A percentile compares a stretch with the other conserved stretches of the same genome.
Evolutionary conservation across 352 stramenopile genomes (phyloP).

Genomic region (Phytophthora podocarpi): DNA sequence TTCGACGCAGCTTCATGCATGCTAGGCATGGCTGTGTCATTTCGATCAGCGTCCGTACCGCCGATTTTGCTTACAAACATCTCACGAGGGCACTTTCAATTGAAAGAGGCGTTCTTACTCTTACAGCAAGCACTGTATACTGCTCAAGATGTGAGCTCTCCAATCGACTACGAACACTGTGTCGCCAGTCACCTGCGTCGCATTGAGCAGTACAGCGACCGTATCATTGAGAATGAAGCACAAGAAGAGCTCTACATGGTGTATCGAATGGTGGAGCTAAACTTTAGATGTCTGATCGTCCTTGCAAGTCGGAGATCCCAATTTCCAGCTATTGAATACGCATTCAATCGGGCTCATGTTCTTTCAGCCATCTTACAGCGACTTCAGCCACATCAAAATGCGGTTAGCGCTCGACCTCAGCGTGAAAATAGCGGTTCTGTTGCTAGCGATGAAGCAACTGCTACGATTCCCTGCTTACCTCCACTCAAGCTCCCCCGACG

Average conservation of each 20-base stretch:
- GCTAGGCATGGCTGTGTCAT: slow-evolving; percentile 12
- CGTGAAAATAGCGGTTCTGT: not conserved
- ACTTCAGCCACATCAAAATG: slow-evolving; percentile 9
- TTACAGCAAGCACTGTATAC: slow-evolving; percentile 40
- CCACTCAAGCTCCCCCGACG: slow-evolving; percentile 21
- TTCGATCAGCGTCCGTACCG: slow-evolving; percentile 11
- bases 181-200: slow-evolving; percentile 37
- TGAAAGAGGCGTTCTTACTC: slow-evolving; percentile 33
- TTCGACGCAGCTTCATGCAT: slow-evolving; percentile 9
- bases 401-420: not conserved
- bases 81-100: slow-evolving; percentile 11
- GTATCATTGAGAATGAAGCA: slow-evolving; percentile 19
- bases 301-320: slow-evolving; percentile 38
- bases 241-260: slow-evolving; percentile 27
- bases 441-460: not conserved
- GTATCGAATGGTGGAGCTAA: slow-evolving; percentile 31
- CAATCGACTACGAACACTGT: slow-evolving; percentile 34
- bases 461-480: slow-evolving; percentile 5
- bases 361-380: slow-evolving; percentile 28
- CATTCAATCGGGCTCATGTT: slow-evolving; percentile 27
- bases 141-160: slow-evolving; percentile 14
- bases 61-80: slow-evolving; percentile 18
- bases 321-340: slow-evolving; percentile 33
- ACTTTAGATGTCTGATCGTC: slow-evolving; percentile 44
- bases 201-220: slow-evolving; percentile 31